Evolutionary conservation across 805 yeast species (phyloP).

Genomic region (Saccharomycopsis amapae): DNA sequence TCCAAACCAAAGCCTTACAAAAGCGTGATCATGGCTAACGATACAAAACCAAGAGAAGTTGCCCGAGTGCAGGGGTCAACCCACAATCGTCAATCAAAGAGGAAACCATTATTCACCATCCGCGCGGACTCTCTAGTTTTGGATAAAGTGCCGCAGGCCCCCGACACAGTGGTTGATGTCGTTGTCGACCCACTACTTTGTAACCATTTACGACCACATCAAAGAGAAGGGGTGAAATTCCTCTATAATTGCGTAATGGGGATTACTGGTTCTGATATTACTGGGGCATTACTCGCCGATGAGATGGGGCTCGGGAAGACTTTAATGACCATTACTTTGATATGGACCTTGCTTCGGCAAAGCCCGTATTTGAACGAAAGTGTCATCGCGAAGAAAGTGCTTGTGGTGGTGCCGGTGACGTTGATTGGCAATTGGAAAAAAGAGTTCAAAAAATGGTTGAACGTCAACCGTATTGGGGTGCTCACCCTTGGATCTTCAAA

Average conservation of each 20-base stretch:
- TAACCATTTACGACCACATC: slow-evolving; percentile 68
- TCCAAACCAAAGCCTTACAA: neutral
- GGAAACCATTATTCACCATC: neutral
- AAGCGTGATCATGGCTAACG: neutral
- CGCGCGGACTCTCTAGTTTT: slow-evolving; percentile 8
- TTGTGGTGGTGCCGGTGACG: slow-evolving; percentile 90
- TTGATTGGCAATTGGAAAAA: slow-evolving; percentile 78
- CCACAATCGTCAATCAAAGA: neutral
- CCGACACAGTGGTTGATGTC: slow-evolving; percentile 28
- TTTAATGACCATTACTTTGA: slow-evolving; percentile 3
- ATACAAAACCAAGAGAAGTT: neutral
- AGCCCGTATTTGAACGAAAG: slow-evolving; percentile 36
- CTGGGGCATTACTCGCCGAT: slow-evolving; percentile 86
- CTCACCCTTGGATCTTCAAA: slow-evolving; percentile 48
- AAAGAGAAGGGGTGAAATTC: slow-evolving; percentile 74
- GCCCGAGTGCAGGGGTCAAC: too few relatives aligned
- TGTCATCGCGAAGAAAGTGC: slow-evolving; percentile 39
- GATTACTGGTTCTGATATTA: slow-evolving; percentile 29
- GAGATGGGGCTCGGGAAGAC: slow-evolving; percentile 58
- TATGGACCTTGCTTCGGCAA: slow-evolving; percentile 39
- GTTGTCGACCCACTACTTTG: slow-evolving; percentile 55
- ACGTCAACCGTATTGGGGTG: slow-evolving; percentile 54
- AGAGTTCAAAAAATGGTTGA: slow-evolving; percentile 89
- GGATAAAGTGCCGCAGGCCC: slow-evolving; percentile 18
- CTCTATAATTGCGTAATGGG: slow-evolving; percentile 82